Evolutionary conservation across 2,329 filamentous ascomycete species (phyloP), one percentile per base, ranked within the genome.

Genomic region (Talaromyces sp.): DNA sequence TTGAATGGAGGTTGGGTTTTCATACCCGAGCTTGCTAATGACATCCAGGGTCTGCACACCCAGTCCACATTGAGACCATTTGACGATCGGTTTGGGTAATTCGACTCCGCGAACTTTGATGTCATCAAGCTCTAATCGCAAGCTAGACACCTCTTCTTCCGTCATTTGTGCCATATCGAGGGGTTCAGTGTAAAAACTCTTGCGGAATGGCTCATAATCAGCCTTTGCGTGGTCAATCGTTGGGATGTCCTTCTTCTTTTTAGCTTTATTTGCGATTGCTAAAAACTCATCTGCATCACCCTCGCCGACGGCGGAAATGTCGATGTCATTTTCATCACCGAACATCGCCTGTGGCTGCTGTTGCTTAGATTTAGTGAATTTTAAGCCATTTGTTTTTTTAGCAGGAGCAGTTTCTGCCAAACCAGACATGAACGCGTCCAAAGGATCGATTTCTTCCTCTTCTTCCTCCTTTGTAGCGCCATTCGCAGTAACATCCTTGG

Each of bases 191-290:
- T 96, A 99, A 76, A 99, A 99, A 73, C 92, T 89, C 80, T 96
- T 97, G 64, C 93, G 85, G 73, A 99, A 92, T 3, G 89, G 85
- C 68, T 93, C 85, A 68, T 98, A 88, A 60, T 93, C 85, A 65
- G 96, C 79, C 77, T 97, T 98, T 68, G 81, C 84, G 75, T 98
- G 96, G 75, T 99, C 88, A 59, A 96, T 84, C 0, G 82, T 82
- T 0, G 93, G 92, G n/a, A 98, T 88, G 63, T 98, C 95, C 77
- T 97, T 96, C 82, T 96, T 97, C 80, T 96, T 97, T 70, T 88
- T 83, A 42, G 57, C 60, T 83, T 84, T 85, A 60, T 75, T 83
- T 51, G 83, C 81, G 72, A 85, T 82, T n/a, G 84, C 83, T 52
- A 87, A 81, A 68, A 85, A 82, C 67, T 88, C 85, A 67, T 88